Base-by-base conservation (phyloP, 352 stramenopile genomes). In the Pythium myriotylum region DNA sequence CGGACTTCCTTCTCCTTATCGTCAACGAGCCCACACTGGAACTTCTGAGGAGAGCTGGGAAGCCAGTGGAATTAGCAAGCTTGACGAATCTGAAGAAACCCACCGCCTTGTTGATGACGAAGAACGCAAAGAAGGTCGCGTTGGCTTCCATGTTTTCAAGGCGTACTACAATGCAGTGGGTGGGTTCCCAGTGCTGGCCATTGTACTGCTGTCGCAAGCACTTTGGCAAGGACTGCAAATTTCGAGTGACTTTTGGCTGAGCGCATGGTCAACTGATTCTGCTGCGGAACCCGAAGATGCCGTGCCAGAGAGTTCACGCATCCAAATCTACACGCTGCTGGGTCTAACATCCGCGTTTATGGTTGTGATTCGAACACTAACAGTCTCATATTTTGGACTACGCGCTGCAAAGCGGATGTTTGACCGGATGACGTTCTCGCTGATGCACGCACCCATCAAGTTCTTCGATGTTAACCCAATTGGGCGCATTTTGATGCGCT, bases 401-500 rank as follows among this genome's bases (percentile, higher is more conserved):
- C 26, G 32, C 35, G 46, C 43, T 1, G 16, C 79, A 1, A 71
- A 66, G 20, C 19, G 23, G 3, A 46, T 98, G 14, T 96, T 98
- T 60, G 73, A 97, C 46, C 62, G 78, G 20, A 82, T 98, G 62
- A 96, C 89, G 7, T 43, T 74, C 22, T 81, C 78, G n/a, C 79
- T 97, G 27, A 59, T 98, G 22, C 69, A 75, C 41, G 91, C 92
- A 8, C 90, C 92, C 7, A 80, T 97, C 29, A 60, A 77, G 7
- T 97, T 98, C 72, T 98, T 97, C 68, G 90, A 98, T 63, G 81
- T 73, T 7, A 97, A 91, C 55, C 93, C 91, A 5, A 73, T 94
- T 23, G 89, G 91, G 1, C 74, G 88, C 42, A 86, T 97, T 48
- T 40, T 97, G 9, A 95, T 93, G 55, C 78, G 92, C 17, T 98